Base-by-base conservation (phyloP, 495 filamentous ascomycete species). In the Aspergillus cavernicola region DNA sequence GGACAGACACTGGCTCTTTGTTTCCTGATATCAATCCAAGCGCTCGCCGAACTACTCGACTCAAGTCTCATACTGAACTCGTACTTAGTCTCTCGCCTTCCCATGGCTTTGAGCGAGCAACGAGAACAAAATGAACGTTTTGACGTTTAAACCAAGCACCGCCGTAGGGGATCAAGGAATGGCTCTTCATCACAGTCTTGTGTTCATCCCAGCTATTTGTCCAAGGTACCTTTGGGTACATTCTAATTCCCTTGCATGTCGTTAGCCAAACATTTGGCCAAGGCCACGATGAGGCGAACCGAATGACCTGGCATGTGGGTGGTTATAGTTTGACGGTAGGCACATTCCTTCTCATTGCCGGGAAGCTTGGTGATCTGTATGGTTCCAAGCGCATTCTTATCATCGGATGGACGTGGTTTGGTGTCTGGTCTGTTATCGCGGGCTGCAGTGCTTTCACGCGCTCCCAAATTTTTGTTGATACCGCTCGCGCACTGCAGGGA, bases 321-420 rank as follows among this genome's bases (percentile, higher is more conserved):
- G 79, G 67, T 8, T 83, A 82, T 57, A 70, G 68, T 19, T 49
- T 82, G 11, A 85, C 82, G 0, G 74, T 85, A 15, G 84, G 84
- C 9, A 80, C 81, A 4, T 87, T 86, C 56, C 83, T 88, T 50
- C 67, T 88, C 15, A 73, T 82, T 5, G 78, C 82, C 2, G 82
- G 85, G 5, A 73, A 84, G 22, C 65, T 87, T 11, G 86, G 86
- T 6, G 86, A 88, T 52, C 65, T 81, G 3, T 82, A 79, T 55
- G 86, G 85, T 13, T 77, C 86, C 56, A 82, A 83, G 50, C 68
- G 71, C 1, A 56, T 87, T 42, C 82, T 88, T 33, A 65, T 82
- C 16, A 48, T 73, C 12, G 86, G 84, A 1, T 83, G 12, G 36
- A 6, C 78, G 50, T 39, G 84, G 83, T 79, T 82, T 32, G 68